phyloP scores from a whole-genome alignment of 202 grass and related monocot genomes.

The Schoenoplectus triqueter region DNA sequence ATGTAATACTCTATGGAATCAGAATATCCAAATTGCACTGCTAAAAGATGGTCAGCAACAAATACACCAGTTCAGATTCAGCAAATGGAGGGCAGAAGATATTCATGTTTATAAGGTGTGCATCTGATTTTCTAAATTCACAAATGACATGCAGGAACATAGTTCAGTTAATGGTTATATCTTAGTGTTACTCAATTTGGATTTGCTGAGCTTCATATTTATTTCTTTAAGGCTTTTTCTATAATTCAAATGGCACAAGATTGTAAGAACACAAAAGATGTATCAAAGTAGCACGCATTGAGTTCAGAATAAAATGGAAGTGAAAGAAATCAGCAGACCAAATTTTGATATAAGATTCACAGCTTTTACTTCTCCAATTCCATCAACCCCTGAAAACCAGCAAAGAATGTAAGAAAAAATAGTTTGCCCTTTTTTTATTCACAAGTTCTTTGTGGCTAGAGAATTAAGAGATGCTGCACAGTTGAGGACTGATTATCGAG shows the following conservation, averaged over 20 bases:
- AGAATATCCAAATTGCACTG: not conserved
- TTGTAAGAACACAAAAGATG: constrained; percentile 14
- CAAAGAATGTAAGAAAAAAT: constrained; percentile 16
- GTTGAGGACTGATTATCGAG: not conserved
- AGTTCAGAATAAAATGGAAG: constrained; percentile 23
- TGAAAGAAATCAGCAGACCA: constrained; percentile 57
- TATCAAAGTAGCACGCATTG: constrained; percentile 20
- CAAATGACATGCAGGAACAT: not conserved
- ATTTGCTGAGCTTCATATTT: not conserved
- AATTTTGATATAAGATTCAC: constrained; percentile 83
- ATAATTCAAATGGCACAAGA: constrained; percentile 29
- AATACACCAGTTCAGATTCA: not conserved
- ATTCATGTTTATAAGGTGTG: not conserved
- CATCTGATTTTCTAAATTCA: not conserved
- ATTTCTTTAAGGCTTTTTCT: not conserved
- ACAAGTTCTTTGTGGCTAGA: not conserved
- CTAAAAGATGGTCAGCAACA: not conserved
- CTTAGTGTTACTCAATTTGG: constrained; percentile 17
- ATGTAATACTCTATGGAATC: not conserved
- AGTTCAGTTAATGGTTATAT: not conserved
- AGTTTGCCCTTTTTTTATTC: not conserved
- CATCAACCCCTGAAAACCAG: constrained; percentile 82
- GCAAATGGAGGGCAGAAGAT: not conserved
- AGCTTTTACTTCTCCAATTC: constrained; percentile 86
- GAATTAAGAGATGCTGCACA: not conserved